Evolutionary conservation across 768 basidiomycete species (phyloP), one percentile per base, ranked within the genome.

Genomic region (Clitopilus passeckerianus): DNA sequence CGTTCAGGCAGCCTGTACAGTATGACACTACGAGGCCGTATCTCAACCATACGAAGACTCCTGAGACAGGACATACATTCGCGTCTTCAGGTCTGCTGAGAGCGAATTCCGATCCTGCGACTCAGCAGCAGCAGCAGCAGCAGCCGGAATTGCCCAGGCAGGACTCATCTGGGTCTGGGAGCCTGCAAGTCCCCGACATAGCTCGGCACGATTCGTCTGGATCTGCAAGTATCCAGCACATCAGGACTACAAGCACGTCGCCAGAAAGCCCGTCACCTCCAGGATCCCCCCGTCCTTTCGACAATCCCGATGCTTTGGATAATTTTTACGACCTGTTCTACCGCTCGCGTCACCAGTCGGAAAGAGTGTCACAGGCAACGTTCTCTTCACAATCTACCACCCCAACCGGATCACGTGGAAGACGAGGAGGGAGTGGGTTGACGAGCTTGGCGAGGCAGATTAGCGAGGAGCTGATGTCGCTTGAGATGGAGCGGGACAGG

Each of bases 321-420:
- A 77, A 81, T 10, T 91, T 88, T 74, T 83, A 82, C 35, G 87
- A 91, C 65, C 74, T 92, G 7, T 91, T 91, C 71, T 91, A 87
- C 68, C 76, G 75, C 43, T 87, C 87, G 6, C 69, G 64, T 56
- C 61, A 43, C 30, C 56, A 56, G 23, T 37, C 57, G 34, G 41
- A 50, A 22, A 41, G 46, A 61, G 64, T 60, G 59, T 61, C 50
- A 60, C 61, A 60, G 1, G 63, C 46, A 59, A 63, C 23, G 12
- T 3, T 43, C 35, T 30, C 55, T 27, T 61, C 62, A n/a, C 23
- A 30, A 37, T 64, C 75, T 9, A 65, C 66, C 46, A 60, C 66
- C 8, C 62, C 65, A 8, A 64, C 66, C 34, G 63, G 64, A 43
- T 64, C 67, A 7, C 71, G 64, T 1, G 64, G 71, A 52, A 65